Evolutionary conservation across 495 filamentous ascomycete genomes (phyloP).

Genomic region (Penicillium bialowiezense): DNA sequence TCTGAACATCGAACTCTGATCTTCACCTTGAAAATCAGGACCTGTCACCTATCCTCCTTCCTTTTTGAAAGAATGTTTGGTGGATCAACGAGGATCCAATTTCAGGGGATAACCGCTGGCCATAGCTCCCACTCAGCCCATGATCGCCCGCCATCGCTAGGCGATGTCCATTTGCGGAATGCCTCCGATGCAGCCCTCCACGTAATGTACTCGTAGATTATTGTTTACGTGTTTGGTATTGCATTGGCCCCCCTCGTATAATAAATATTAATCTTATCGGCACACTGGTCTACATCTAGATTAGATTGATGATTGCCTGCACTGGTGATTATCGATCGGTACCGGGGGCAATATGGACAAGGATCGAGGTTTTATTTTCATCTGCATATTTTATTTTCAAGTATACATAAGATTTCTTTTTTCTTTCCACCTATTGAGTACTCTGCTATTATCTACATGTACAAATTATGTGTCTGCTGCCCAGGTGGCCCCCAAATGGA

Average conservation of each 20-base stretch:
- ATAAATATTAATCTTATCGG: not conserved
- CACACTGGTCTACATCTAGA: constrained; percentile 2
- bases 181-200: constrained; percentile 16
- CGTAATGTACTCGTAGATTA: not conserved
- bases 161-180: constrained; percentile 18
- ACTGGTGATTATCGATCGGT: not conserved
- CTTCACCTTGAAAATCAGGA: not conserved
- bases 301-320: constrained; percentile 2
- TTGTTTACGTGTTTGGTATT: not conserved
- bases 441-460: too few relatives aligned
- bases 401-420: too few relatives aligned
- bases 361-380: too few relatives aligned
- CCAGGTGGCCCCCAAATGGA: not conserved
- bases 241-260: not conserved
- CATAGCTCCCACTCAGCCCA: constrained; percentile 24
- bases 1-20: not conserved
- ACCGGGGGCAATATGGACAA: too few relatives aligned
- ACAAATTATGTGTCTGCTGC: too few relatives aligned
- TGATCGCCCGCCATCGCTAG: constrained; percentile 12
- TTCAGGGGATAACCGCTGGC: constrained; percentile 24
- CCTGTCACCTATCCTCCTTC: constrained; percentile 27
- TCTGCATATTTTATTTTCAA: too few relatives aligned
- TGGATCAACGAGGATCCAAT: constrained; percentile 15
- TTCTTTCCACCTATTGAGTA: too few relatives aligned
- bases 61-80: constrained; percentile 21